Base-by-base conservation (phyloP, 2,329 filamentous ascomycete species). In the Nothopassalora personata region DNA sequence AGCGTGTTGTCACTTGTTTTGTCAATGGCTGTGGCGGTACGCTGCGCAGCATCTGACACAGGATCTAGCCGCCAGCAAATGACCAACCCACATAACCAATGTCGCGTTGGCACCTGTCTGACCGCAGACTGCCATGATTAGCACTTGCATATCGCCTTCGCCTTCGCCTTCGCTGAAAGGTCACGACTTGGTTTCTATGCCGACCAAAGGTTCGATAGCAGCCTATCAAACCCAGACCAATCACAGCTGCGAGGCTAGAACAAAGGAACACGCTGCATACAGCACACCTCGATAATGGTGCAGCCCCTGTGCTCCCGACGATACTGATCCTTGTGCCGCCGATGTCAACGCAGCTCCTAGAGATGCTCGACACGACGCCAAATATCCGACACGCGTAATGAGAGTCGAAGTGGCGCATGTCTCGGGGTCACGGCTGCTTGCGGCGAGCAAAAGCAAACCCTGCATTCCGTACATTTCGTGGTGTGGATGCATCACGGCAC, bases 41-140 rank as follows among this genome's bases (percentile, higher is more conserved):
- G 60, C 60, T 63, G 63, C 61, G 58, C 60, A 60, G n/a, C n/a
- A n/a, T 59, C 62, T 61, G 62, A 61, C 62, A 63, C 63, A 58
- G 57, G 46, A 60, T 60, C 55, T 65, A 56, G 63, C 63, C 47
- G 52, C 55, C 51, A 61, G 59, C 59, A 57, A 60, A 57, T 52
- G 52, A 58, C 30, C 30, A 51, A 53, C 43, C 48, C 58, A 56
- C 49, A 55, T 51, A 60, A 55, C 27, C 30, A 52, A 52, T 51
- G 36, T 58, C 34, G 54, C 56, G 57, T 52, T 53, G 53, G 52
- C 45, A 18, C 51, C 51, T 48, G 50, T 30, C 45, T 55, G 46
- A 55, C 53, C 33, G 33, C 53, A 54, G 43, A 45, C 56, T 56
- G 53, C 49, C 49, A 39, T 53, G 34, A 46, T 43, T 46, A 54